phyloP scores from a whole-genome alignment of 2,329 filamentous ascomycete species.

The Trichoderma sp. region DNA sequence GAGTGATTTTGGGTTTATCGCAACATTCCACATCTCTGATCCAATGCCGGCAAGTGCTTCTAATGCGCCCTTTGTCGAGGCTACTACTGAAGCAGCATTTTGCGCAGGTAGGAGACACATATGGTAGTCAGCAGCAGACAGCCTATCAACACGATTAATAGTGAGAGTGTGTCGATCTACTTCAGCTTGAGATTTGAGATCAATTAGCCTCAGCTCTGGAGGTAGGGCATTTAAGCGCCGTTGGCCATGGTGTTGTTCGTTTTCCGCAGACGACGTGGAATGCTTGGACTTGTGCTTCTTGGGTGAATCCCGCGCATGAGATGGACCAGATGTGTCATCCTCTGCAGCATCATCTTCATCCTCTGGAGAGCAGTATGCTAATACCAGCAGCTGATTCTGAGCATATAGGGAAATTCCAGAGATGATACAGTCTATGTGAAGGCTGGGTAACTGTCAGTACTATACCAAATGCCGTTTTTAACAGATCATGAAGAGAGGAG shows the following conservation, averaged over 20 bases:
- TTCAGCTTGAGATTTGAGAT: slow-evolving; percentile 82
- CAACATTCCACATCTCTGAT: slow-evolving; percentile 85
- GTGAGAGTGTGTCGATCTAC: slow-evolving; percentile 84
- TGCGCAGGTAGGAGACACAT: slow-evolving; percentile 78
- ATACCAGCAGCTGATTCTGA: slow-evolving; percentile 82
- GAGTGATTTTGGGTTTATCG: slow-evolving; percentile 81
- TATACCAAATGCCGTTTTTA: background rate
- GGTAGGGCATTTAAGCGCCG: slow-evolving; percentile 76
- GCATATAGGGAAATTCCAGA: slow-evolving; percentile 97
- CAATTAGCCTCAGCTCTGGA: slow-evolving; percentile 88
- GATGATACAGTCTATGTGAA: slow-evolving; percentile 96
- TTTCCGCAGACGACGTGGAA: slow-evolving; percentile 53
- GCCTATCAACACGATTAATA: slow-evolving; percentile 81
- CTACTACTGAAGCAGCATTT: slow-evolving; percentile 63
- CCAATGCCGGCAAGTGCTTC: slow-evolving; percentile 73
- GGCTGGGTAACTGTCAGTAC: slow-evolving; percentile 47
- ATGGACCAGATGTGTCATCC: slow-evolving; percentile 32
- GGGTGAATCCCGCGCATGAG: slow-evolving; percentile 29
- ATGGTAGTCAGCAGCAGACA: slow-evolving; percentile 91
- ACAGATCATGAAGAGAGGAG: background rate
- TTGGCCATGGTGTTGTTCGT: slow-evolving; percentile 65
- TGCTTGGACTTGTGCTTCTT: slow-evolving; percentile 45
- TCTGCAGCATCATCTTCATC: slow-evolving; percentile 61
- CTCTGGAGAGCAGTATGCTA: slow-evolving; percentile 83
- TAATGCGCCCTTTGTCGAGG: slow-evolving; percentile 70